Evolutionary conservation across 345 rosid genomes (phyloP).

Genomic region (Moricandia arvensis): DNA sequence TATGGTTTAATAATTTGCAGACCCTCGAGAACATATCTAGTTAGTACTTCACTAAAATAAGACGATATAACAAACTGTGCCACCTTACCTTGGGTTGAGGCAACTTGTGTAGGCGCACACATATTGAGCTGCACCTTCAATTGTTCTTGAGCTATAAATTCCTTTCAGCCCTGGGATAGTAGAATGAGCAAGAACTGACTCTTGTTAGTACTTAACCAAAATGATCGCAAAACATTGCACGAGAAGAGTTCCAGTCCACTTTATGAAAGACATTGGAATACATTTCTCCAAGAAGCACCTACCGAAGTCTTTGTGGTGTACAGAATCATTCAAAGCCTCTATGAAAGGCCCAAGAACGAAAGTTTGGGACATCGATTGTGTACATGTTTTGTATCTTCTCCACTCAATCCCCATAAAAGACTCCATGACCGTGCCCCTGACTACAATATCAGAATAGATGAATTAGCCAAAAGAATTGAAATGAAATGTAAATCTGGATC

Average conservation of each 20-base stretch:
- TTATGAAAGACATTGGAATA: background rate
- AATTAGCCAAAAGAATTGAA: conserved; percentile 1
- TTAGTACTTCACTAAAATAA: background rate
- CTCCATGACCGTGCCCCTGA: conserved; percentile 91
- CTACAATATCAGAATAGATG: conserved; percentile 49
- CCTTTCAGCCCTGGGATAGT: conserved; percentile 62
- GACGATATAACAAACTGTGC: background rate
- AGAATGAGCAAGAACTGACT: conserved; percentile 12
- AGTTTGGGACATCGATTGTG: conserved; percentile 61
- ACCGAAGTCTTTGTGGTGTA: conserved; percentile 94
- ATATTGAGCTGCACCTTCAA: conserved; percentile 60
- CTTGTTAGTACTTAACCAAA: conserved; percentile 8
- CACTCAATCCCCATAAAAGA: conserved; percentile 81
- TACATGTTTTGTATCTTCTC: conserved; percentile 55
- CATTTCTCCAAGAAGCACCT: conserved; percentile 34
- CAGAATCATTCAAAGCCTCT: conserved; percentile 83
- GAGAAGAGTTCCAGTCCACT: background rate
- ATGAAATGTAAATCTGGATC: background rate
- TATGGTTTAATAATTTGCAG: background rate
- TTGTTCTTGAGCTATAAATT: conserved; percentile 67
- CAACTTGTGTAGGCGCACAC: conserved; percentile 60
- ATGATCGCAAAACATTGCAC: background rate
- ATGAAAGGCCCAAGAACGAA: conserved; percentile 82
- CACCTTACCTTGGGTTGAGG: conserved; percentile 51
- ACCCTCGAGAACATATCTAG: background rate